These are phyloP conservation scores for Physaria fendleri DNA, from an alignment of 345 rosid species.

Conservation along the genomic window DNA sequence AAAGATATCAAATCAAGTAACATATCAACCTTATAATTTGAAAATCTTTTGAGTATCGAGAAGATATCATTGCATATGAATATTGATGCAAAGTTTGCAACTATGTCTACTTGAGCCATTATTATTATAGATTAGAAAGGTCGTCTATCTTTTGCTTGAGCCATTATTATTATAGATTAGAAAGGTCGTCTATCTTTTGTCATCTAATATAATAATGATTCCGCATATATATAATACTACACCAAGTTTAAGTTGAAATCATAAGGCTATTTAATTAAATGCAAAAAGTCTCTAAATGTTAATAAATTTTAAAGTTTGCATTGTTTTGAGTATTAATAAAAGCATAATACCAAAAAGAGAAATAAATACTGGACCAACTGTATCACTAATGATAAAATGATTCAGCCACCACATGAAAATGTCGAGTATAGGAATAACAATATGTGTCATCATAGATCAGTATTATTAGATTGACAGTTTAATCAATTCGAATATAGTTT, in stretches of 20 bases:
- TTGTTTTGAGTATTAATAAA: not conserved
- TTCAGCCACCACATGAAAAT: conserved; percentile 28
- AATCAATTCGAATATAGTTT: too few relatives aligned
- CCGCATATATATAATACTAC: too few relatives aligned
- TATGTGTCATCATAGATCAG: conserved; percentile 30
- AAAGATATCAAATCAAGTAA: conserved; percentile 3
- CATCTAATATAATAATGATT: too few relatives aligned
- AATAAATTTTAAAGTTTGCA: not conserved
- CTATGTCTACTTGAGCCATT: not conserved
- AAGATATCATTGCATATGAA: too few relatives aligned
- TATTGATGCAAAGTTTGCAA: not conserved
- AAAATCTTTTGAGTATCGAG: not conserved
- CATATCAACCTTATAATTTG: conserved; percentile 7
- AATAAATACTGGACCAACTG: conserved; percentile 18
- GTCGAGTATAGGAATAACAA: conserved; percentile 19
- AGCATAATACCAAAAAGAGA: not conserved
- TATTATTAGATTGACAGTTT: too few relatives aligned
- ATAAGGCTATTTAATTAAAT: too few relatives aligned
- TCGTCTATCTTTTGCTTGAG: not conserved
- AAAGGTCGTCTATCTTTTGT: not conserved
- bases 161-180: not conserved
- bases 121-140: not conserved
- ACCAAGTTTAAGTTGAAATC: too few relatives aligned
- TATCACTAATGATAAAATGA: conserved; percentile 23
- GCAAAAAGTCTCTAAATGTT: not conserved